Evolutionary conservation across 164 flowering plant species (phyloP).

Genomic region (Tetracentron sinense): DNA sequence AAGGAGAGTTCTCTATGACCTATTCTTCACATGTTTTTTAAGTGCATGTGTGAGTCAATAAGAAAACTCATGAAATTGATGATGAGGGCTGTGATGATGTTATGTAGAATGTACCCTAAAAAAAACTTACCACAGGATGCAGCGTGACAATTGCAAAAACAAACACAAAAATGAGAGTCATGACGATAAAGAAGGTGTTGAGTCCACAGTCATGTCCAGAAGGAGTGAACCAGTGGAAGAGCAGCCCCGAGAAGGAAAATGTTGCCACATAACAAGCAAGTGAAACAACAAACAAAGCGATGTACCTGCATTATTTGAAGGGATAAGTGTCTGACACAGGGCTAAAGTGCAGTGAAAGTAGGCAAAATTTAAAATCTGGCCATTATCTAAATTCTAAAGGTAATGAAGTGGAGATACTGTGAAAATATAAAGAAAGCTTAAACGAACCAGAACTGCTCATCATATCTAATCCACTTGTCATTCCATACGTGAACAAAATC

Average conservation of each 20-base stretch:
- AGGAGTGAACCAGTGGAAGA: slow-evolving; percentile 86
- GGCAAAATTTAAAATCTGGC: background rate
- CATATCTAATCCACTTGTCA: slow-evolving; percentile 92
- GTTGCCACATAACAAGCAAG: slow-evolving; percentile 74
- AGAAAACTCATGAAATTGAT: background rate
- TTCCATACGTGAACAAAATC: slow-evolving; percentile 99
- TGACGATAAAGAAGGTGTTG: slow-evolving; percentile 82
- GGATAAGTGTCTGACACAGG: background rate
- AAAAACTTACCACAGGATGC: slow-evolving; percentile 78
- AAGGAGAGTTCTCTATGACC: too few relatives aligned
- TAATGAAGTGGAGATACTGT: too few relatives aligned
- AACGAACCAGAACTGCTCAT: slow-evolving; percentile 93
- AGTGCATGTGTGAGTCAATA: background rate
- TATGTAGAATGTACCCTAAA: too few relatives aligned
- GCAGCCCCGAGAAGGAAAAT: slow-evolving; percentile 77
- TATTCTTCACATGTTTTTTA: too few relatives aligned
- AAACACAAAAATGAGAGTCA: slow-evolving; percentile 66
- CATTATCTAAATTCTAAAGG: too few relatives aligned
- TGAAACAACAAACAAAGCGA: slow-evolving; percentile 81
- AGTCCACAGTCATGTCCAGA: slow-evolving; percentile 96
- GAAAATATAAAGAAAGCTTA: background rate
- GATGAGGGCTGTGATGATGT: background rate
- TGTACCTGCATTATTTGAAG: slow-evolving; percentile 50
- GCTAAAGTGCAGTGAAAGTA: too few relatives aligned
- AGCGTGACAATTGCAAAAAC: slow-evolving; percentile 70